Conservation (phyloP, 768 basidiomycete genomes). For the Agrocybe chaxingu region DNA sequence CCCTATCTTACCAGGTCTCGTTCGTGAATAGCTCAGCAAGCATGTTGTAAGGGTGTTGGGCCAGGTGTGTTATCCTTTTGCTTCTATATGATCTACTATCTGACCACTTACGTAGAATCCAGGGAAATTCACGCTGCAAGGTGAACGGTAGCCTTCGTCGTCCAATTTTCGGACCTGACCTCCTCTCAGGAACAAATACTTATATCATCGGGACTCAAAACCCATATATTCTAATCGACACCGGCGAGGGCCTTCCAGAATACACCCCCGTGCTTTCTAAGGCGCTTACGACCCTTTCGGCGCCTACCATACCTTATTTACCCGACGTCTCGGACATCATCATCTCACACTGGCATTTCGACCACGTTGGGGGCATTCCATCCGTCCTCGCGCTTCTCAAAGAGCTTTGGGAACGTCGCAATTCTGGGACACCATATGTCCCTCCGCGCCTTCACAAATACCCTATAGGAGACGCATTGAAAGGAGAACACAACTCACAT, state of each 20-base stretch:
- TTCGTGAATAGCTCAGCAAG: constrained; percentile 54
- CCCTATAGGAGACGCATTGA: constrained; percentile 31
- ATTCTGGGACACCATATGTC: constrained; percentile 42
- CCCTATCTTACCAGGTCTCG: constrained; percentile 2
- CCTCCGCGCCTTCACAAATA: constrained; percentile 79
- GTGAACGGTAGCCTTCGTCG: constrained; percentile 29
- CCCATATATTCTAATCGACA: constrained; percentile 81
- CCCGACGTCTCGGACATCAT: constrained; percentile 84
- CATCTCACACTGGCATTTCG: constrained; percentile 87
- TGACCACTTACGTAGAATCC: constrained; percentile 57
- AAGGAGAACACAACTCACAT: constrained; percentile 15
- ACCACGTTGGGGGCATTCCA: constrained; percentile 79
- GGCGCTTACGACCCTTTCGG: constrained; percentile 44
- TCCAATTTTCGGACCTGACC: not conserved
- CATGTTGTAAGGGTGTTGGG: constrained; percentile 69
- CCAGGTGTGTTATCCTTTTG: constrained; percentile 48
- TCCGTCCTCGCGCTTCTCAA: constrained; percentile 66
- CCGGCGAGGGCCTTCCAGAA: constrained; percentile 67
- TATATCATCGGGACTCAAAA: constrained; percentile 72
- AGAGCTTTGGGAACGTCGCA: constrained; percentile 55
- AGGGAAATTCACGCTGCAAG: constrained; percentile 85
- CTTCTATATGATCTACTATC: not conserved
- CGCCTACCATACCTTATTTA: constrained; percentile 30
- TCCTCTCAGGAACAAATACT: constrained; percentile 74
- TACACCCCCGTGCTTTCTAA: constrained; percentile 68